A percentile compares a stretch with the other conserved stretches of the same genome.
phyloP scores from a whole-genome alignment of 2,329 filamentous ascomycete genomes.

The Epichloe hybrida region DNA sequence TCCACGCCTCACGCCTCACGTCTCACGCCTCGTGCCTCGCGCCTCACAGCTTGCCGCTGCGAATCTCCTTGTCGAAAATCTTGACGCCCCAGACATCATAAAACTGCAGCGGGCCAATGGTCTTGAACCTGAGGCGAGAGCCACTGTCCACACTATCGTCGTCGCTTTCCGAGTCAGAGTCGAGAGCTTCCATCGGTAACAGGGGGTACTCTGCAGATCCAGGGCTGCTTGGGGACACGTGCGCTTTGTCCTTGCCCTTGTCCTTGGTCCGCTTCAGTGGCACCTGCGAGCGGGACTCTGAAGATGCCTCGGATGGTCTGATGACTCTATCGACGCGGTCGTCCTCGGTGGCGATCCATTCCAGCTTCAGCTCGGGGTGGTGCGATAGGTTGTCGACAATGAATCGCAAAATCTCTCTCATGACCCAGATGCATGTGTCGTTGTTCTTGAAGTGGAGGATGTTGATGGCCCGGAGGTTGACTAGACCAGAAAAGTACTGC shows the following conservation, averaged over 20 bases:
- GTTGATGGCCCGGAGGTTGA: slow-evolving; percentile 40
- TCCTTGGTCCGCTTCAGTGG: slow-evolving; percentile 20
- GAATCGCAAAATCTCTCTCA: slow-evolving; percentile 44
- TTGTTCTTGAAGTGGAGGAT: slow-evolving; percentile 40
- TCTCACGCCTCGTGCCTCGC: too few species aligned
- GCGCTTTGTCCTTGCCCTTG: slow-evolving; percentile 21
- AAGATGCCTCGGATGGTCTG: slow-evolving; percentile 20
- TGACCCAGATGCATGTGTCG: slow-evolving; percentile 42
- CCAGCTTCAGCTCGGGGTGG: slow-evolving; percentile 39
- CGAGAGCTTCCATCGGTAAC: slow-evolving; percentile 15
- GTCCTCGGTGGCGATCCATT: slow-evolving; percentile 44
- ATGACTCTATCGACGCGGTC: slow-evolving; percentile 35
- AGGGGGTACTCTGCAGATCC: slow-evolving; percentile 13
- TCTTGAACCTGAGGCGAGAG: slow-evolving; percentile 22
- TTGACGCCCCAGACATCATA: slow-evolving; percentile 32
- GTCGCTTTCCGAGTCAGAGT: slow-evolving; percentile 22
- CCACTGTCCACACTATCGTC: slow-evolving; percentile 18
- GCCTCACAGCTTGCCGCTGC: slow-evolving; percentile 9
- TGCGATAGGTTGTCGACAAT: slow-evolving; percentile 44
- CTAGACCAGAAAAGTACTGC: slow-evolving; percentile 35
- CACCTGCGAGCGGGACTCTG: slow-evolving; percentile 16
- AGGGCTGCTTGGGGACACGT: slow-evolving; percentile 3
- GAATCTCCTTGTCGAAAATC: slow-evolving; percentile 46
- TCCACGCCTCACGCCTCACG: too few species aligned
- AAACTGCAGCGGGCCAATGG: slow-evolving; percentile 23